Percentiles rank a stretch among this genome's conserved stretches.
phyloP scores from a whole-genome alignment of 2,329 filamentous ascomycete species.

The Cytospora mali region DNA sequence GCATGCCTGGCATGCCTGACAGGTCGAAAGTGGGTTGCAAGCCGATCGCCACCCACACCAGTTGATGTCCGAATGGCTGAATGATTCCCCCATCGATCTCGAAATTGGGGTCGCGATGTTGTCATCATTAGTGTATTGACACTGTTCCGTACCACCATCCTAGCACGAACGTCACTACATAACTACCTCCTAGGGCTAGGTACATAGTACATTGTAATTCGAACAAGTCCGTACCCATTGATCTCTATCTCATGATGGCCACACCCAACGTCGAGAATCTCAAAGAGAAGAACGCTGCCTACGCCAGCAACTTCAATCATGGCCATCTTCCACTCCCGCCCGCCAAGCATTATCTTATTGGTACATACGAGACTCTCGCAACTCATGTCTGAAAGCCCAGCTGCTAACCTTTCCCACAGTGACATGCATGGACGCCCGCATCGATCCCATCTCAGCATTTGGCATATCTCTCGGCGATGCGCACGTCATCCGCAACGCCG shows the following conservation, averaged over 20 bases:
- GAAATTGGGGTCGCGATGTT: too few relatives aligned
- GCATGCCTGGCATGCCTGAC: too few relatives aligned
- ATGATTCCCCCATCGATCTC: too few relatives aligned
- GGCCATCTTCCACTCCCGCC: conserved; percentile 69
- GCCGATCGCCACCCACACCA: too few relatives aligned
- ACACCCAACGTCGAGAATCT: conserved; percentile 36
- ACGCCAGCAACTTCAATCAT: conserved; percentile 57
- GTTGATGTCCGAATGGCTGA: too few relatives aligned
- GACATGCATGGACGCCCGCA: conserved; percentile 81
- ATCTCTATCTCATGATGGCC: conserved; percentile 27
- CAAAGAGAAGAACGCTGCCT: conserved; percentile 34
- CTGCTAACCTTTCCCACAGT: conserved; percentile 43
- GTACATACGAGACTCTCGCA: conserved; percentile 42
- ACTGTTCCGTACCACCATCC: too few relatives aligned
- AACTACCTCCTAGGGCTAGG: too few relatives aligned
- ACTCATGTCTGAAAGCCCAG: conserved; percentile 26
- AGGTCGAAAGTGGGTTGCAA: too few relatives aligned
- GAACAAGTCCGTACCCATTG: too few relatives aligned
- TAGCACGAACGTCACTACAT: too few relatives aligned
- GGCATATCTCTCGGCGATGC: conserved; percentile 75
- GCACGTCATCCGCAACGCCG: conserved; percentile 77
- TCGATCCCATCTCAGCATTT: conserved; percentile 69
- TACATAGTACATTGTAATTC: too few relatives aligned
- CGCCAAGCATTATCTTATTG: conserved; percentile 66
- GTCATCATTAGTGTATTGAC: too few relatives aligned